Evolutionary conservation across 2,329 filamentous ascomycete species (phyloP).

Genomic region (Microdochium paspali): DNA sequence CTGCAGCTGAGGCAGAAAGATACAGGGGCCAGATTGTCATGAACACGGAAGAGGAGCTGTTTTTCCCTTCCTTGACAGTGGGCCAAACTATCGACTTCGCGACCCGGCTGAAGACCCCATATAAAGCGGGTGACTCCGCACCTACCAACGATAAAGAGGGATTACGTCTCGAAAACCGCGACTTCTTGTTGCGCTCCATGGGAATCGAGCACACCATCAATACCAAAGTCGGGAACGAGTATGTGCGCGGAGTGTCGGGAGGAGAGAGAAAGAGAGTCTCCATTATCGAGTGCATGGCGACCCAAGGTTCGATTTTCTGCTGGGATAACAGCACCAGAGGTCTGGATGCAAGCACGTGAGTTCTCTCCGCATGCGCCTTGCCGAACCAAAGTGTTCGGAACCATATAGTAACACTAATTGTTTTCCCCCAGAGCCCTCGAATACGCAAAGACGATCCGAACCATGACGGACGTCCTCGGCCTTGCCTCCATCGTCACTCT

Average conservation of each 20-base stretch:
- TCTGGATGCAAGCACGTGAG: conserved; percentile 52
- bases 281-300: conserved; percentile 55
- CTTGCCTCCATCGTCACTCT: conserved; percentile 53
- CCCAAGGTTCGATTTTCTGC: conserved; percentile 48
- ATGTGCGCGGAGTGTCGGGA: conserved; percentile 56
- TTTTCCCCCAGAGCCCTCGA: conserved; percentile 37
- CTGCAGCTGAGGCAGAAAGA: conserved; percentile 2
- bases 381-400: conserved; percentile 1
- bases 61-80: conserved; percentile 57
- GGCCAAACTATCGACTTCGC: conserved; percentile 56
- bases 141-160: conserved; percentile 34
- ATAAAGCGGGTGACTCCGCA: conserved; percentile 50
- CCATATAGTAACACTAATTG: neutral
- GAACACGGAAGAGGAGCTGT: conserved; percentile 54
- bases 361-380: neutral
- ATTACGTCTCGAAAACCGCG: conserved; percentile 10
- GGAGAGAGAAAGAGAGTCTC: conserved; percentile 62
- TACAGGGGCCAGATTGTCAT: conserved; percentile 51
- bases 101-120: conserved; percentile 48
- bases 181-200: conserved; percentile 50
- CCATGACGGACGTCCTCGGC: conserved; percentile 53
- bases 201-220: conserved; percentile 53
- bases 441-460: conserved; percentile 45
- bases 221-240: conserved; percentile 61
- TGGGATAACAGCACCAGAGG: conserved; percentile 62